Evolutionary conservation across 1,284 basidiomycete species (phyloP).

Genomic region (Porodaedalea pini): DNA sequence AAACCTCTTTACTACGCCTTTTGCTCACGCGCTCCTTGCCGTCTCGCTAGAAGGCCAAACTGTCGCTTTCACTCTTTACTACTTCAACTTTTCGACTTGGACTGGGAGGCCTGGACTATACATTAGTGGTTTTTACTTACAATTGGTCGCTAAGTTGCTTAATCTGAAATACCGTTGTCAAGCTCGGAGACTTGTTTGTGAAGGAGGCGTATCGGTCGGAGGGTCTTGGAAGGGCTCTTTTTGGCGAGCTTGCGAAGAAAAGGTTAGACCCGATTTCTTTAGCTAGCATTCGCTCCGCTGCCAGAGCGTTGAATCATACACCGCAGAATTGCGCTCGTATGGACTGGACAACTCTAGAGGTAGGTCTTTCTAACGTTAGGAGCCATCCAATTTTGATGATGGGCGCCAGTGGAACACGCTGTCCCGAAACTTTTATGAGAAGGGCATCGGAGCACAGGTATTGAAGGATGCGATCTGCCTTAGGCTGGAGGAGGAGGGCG

Average conservation of each 20-base stretch:
- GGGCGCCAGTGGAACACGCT: neutral
- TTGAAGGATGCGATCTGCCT: neutral
- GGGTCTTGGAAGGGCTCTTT: constrained; percentile 86
- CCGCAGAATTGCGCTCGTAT: neutral
- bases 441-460: neutral
- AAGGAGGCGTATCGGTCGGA: constrained; percentile 63
- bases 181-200: constrained; percentile 95
- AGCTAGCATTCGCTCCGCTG: no score
- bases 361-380: no score
- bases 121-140: constrained; percentile 43
- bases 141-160: no score
- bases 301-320: no score
- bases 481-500: neutral
- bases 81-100: constrained; percentile 97
- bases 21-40: constrained; percentile 82
- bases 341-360: neutral
- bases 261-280: no score
- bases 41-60: constrained; percentile 44
- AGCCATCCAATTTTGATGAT: neutral
- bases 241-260: constrained; percentile 75
- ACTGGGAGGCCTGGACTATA: constrained; percentile 85
- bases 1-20: constrained; percentile 81
- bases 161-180: no score
- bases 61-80: constrained; percentile 76
- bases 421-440: neutral